These are phyloP conservation scores for Ilyonectria robusta DNA, from an alignment of 2,329 filamentous ascomycete genomes.

Conservation along the genomic window DNA sequence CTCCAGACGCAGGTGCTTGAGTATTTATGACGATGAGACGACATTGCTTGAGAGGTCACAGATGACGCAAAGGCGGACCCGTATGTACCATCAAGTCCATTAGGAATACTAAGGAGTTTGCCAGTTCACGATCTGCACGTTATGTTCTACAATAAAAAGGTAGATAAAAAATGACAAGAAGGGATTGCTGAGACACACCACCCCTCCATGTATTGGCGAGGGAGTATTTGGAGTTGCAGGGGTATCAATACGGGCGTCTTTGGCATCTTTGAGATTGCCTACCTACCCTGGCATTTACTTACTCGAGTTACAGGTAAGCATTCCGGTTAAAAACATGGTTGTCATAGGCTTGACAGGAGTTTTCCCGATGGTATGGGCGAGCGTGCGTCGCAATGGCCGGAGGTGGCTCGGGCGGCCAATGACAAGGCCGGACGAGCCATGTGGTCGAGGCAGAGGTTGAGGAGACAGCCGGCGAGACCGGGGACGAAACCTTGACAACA, in stretches of 20 bases:
- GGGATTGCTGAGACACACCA: no score
- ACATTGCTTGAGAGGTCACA: neutral
- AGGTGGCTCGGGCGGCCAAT: conserved; percentile 37
- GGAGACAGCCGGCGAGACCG: conserved; percentile 25
- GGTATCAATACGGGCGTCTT: neutral
- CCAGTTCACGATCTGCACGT: no score
- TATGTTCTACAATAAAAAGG: no score
- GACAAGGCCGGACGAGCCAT: conserved; percentile 37
- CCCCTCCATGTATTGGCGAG: no score
- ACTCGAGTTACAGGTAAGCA: neutral
- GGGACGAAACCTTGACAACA: neutral
- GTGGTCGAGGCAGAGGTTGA: conserved; percentile 45
- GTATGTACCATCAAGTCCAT: neutral
- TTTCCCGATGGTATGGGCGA: conserved; percentile 9
- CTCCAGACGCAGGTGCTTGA: no score
- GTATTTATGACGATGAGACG: no score
- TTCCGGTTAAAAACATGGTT: neutral
- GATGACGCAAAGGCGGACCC: no score
- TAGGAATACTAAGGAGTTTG: neutral
- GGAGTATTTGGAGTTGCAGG: neutral
- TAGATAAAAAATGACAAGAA: no score
- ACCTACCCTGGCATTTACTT: neutral
- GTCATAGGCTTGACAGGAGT: conserved; percentile 27
- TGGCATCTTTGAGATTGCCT: neutral
- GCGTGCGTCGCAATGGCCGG: conserved; percentile 16